These are phyloP conservation scores for Fusarium sp. DNA, from an alignment of 2,329 filamentous ascomycete species.

Conservation along the genomic window DNA sequence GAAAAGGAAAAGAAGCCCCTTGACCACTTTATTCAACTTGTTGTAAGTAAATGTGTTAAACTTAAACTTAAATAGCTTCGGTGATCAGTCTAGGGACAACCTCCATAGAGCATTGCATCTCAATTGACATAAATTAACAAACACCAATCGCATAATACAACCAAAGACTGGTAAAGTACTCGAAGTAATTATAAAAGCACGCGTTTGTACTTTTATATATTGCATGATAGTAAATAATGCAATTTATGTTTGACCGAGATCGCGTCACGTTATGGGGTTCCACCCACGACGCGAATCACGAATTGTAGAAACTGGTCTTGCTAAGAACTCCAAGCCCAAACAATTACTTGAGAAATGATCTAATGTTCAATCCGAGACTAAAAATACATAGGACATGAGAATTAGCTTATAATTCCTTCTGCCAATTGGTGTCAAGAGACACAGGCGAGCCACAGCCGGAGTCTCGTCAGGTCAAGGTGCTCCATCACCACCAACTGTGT, in stretches of 20 bases:
- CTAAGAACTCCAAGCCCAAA: too few species aligned
- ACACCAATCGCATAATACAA: too few species aligned
- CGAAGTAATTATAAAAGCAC: rapidly evolving
- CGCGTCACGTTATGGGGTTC: not conserved
- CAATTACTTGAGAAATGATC: rapidly evolving
- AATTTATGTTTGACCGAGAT: not conserved
- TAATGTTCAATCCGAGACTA: rapidly evolving
- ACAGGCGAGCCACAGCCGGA: not conserved
- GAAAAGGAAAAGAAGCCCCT: rapidly evolving
- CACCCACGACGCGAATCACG: rapidly evolving
- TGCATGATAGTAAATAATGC: rapidly evolving
- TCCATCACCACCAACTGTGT: not conserved
- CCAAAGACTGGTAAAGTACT: not conserved
- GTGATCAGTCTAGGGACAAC: too few species aligned
- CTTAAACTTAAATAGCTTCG: rapidly evolving
- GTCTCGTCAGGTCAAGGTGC: not conserved
- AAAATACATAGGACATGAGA: rapidly evolving
- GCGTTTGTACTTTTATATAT: rapidly evolving
- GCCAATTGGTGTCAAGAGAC: not conserved
- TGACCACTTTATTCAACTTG: rapidly evolving
- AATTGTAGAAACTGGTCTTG: not conserved
- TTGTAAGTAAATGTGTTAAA: rapidly evolving
- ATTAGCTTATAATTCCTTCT: not conserved
- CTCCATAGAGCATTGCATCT: not conserved
- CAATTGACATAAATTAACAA: too few species aligned